Conservation (phyloP, 208 protist genomes). For the Balamuthia mandrillaris region DNA sequence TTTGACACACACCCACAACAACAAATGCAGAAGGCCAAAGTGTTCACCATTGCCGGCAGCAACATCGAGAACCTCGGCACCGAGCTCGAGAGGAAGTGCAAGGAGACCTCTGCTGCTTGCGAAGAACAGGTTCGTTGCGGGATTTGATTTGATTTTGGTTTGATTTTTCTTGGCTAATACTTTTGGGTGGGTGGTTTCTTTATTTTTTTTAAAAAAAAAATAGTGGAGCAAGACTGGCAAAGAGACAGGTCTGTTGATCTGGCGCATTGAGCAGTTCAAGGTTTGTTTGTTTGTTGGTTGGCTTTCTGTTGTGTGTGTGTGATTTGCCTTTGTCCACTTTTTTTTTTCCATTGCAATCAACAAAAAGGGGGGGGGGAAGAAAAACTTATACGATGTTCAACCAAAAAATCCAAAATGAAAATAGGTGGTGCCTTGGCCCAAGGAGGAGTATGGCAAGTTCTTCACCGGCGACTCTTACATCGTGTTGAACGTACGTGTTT, state of each 20-base stretch:
- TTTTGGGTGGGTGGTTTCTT: background rate
- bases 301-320: no score
- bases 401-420: no score
- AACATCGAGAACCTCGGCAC: background rate
- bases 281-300: background rate
- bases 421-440: conserved; percentile 50
- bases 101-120: background rate
- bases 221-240: conserved; percentile 36
- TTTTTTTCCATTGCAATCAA: no score
- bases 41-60: background rate
- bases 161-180: no score
- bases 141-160: background rate
- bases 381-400: no score
- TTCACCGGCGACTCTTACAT: conserved; percentile 73
- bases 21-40: conserved; percentile 28
- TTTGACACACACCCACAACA: no score
- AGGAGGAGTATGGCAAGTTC: conserved; percentile 65
- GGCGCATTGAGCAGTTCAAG: conserved; percentile 51
- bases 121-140: background rate
- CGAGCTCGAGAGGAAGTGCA: conserved; percentile 6
- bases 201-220: no score
- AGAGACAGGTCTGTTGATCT: background rate
- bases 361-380: no score
- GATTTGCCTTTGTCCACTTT: no score
- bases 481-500: conserved; percentile 50